Conservation (phyloP, 495 filamentous ascomycete species). For the Evansstolkia leycettana region DNA sequence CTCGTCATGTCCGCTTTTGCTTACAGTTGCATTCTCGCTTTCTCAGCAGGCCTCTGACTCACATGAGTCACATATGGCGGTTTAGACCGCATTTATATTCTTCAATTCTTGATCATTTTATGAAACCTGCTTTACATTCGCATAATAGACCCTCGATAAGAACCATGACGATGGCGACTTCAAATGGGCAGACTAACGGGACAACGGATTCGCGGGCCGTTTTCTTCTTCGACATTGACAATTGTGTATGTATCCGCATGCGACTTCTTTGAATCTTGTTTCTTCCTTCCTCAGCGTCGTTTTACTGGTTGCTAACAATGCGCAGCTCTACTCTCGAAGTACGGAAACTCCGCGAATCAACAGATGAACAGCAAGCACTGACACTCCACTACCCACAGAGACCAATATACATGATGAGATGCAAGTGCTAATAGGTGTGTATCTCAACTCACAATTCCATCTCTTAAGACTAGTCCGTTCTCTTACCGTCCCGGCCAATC, state of each 20-base stretch:
- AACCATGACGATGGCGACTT: conserved; percentile 13
- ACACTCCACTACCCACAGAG: conserved; percentile 23
- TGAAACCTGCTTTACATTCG: no score
- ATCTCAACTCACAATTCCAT: neutral
- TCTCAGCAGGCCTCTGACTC: neutral
- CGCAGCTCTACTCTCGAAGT: conserved; percentile 44
- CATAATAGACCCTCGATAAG: neutral
- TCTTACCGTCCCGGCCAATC: neutral
- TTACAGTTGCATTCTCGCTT: no score
- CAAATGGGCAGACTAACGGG: neutral
- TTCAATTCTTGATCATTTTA: no score
- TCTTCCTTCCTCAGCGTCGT: neutral
- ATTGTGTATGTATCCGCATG: conserved; percentile 52
- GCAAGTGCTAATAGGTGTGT: conserved; percentile 50
- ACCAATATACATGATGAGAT: conserved; percentile 63
- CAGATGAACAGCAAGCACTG: conserved; percentile 1
- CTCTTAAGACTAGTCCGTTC: neutral
- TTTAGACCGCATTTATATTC: no score
- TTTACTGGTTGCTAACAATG: conserved; percentile 8
- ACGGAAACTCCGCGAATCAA: conserved; percentile 7
- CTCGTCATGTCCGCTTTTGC: no score
- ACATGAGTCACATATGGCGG: no score
- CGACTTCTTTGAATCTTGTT: neutral
- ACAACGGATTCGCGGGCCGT: conserved; percentile 38
- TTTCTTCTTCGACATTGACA: conserved; percentile 95